Evolutionary conservation across 208 protist genomes (phyloP).

Genomic region (Porcisia hertigi): DNA sequence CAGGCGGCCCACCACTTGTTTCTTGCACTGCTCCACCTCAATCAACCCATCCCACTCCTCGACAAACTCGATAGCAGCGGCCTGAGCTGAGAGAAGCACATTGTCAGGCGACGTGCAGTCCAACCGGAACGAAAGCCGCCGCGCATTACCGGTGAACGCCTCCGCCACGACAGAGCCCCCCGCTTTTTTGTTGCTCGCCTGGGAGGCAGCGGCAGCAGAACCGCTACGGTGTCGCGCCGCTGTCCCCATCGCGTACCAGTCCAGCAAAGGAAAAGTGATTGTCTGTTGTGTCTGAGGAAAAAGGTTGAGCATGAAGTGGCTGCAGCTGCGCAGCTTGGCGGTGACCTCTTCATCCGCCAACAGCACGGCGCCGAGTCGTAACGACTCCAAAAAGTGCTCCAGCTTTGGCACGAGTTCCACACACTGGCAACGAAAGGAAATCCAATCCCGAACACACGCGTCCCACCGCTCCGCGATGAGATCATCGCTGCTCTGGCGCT

Average conservation of each 20-base stretch:
- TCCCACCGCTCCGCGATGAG: slow-evolving; percentile 17
- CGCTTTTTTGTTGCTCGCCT: not conserved
- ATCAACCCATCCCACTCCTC: slow-evolving; percentile 42
- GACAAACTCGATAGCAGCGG: slow-evolving; percentile 33
- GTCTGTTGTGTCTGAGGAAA: slow-evolving; percentile 33
- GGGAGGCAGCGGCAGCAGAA: not conserved
- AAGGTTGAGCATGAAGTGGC: slow-evolving; percentile 34
- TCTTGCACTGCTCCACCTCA: slow-evolving; percentile 29
- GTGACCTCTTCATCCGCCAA: slow-evolving; percentile 11
- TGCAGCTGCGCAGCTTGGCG: slow-evolving; percentile 24
- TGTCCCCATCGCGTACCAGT: slow-evolving; percentile 31
- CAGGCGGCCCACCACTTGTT: slow-evolving; percentile 34
- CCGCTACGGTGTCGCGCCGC: slow-evolving; percentile 9
- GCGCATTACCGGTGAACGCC: slow-evolving; percentile 10
- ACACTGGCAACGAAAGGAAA: slow-evolving; percentile 35
- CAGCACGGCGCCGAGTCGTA: slow-evolving; percentile 29
- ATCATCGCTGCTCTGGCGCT: not conserved
- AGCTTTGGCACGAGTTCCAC: slow-evolving; percentile 38
- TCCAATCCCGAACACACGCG: slow-evolving; percentile 35
- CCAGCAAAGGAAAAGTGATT: slow-evolving; percentile 34
- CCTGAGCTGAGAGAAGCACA: slow-evolving; percentile 45
- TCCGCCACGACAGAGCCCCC: not conserved
- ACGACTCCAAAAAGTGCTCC: slow-evolving; percentile 21
- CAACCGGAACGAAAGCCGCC: slow-evolving; percentile 20
- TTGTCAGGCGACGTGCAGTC: slow-evolving; percentile 59